Evolutionary conservation across 495 filamentous ascomycete species (phyloP).

Genomic region (Trichoderma reesei): DNA sequence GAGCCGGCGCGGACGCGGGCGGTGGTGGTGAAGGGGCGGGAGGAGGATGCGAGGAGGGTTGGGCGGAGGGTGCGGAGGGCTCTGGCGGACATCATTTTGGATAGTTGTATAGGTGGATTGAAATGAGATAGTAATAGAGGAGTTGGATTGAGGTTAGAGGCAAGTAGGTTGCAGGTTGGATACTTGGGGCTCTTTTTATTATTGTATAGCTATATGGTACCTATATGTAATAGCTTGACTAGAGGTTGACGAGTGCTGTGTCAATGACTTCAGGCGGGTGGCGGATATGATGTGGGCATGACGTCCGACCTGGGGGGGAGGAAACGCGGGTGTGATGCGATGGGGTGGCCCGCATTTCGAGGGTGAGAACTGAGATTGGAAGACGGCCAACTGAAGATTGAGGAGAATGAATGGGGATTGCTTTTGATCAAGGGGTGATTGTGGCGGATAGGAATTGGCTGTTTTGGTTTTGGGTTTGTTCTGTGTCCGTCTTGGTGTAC

Average conservation of each 20-base stretch:
- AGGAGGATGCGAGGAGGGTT: not conserved
- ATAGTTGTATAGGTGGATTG: not conserved
- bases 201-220: too few relatives aligned
- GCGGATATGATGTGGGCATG: slow-evolving; percentile 1
- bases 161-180: too few relatives aligned
- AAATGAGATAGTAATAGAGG: not conserved
- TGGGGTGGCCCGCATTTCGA: not conserved
- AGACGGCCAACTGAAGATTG: not conserved
- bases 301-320: not conserved
- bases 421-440: not conserved
- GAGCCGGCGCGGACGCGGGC: not conserved
- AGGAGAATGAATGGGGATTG: not conserved
- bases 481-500: not conserved
- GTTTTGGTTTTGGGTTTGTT: not conserved
- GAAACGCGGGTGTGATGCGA: too few relatives aligned
- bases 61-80: not conserved
- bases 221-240: too few relatives aligned
- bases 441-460: not conserved
- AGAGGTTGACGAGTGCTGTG: not conserved
- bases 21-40: not conserved
- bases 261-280: not conserved
- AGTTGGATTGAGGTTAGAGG: too few relatives aligned
- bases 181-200: too few relatives aligned
- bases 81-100: not conserved
- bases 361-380: not conserved